These are phyloP conservation scores for Pseudogymnoascus sp. DNA, from an alignment of 2,329 filamentous ascomycete genomes.

Conservation along the genomic window DNA sequence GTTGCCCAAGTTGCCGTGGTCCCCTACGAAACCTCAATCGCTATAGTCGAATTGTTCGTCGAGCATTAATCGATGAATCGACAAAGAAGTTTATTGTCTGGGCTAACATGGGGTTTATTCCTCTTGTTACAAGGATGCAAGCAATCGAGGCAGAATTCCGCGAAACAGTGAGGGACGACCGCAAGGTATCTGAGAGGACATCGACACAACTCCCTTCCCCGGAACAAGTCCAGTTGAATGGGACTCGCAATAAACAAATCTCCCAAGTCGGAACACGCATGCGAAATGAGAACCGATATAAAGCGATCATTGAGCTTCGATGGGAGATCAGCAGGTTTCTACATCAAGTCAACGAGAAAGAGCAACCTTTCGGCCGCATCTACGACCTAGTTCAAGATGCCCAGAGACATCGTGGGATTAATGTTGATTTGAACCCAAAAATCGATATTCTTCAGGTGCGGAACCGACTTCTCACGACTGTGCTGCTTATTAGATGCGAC, in stretches of 20 bases:
- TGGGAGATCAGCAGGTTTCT: conserved; percentile 25
- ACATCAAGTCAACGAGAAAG: conserved; percentile 26
- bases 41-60: conserved; percentile 53
- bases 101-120: conserved; percentile 31
- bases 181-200: conserved; percentile 12
- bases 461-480: conserved; percentile 22
- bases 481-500: conserved; percentile 21
- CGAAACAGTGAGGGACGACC: conserved; percentile 8
- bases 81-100: conserved; percentile 56
- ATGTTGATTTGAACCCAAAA: conserved; percentile 21
- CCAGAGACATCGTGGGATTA: conserved; percentile 22
- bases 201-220: conserved; percentile 13
- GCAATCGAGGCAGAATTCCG: conserved; percentile 18
- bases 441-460: conserved; percentile 29
- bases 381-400: conserved; percentile 28
- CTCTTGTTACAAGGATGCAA: conserved; percentile 19
- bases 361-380: conserved; percentile 33
- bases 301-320: conserved; percentile 24
- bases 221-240: conserved; percentile 15
- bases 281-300: conserved; percentile 19
- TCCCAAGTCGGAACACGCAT: conserved; percentile 17
- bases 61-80: conserved; percentile 51
- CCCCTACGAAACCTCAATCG: conserved; percentile 48
- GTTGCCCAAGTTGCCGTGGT: conserved; percentile 52
- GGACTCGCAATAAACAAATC: conserved; percentile 22